phyloP scores from a whole-genome alignment of 257 asterid species.

The Nicotiana tomentosiformis region DNA sequence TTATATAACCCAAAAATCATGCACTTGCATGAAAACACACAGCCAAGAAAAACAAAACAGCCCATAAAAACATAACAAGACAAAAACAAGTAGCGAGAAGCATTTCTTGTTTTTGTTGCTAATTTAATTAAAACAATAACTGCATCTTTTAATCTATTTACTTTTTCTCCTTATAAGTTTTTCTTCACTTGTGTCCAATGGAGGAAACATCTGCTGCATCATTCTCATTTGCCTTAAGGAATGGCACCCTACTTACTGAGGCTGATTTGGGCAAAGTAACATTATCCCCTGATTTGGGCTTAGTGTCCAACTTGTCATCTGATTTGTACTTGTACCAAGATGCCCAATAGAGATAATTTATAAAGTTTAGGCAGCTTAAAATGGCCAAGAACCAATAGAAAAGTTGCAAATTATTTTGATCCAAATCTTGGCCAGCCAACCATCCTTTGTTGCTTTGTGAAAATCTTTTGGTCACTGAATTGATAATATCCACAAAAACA shows the following conservation, averaged over 20 bases:
- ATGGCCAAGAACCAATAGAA: slow-evolving; percentile 58
- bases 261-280: slow-evolving; percentile 5
- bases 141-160: neutral
- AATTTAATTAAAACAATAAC: neutral
- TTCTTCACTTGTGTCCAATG: neutral
- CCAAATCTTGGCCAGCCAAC: slow-evolving; percentile 47
- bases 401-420: slow-evolving; percentile 39
- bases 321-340: slow-evolving; percentile 59
- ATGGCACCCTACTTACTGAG: slow-evolving; percentile 22
- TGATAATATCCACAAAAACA: slow-evolving; percentile 40
- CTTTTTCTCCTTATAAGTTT: neutral
- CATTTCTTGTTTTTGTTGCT: neutral
- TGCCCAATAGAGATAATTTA: slow-evolving; percentile 53
- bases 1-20: neutral
- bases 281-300: neutral
- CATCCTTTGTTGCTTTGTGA: slow-evolving; percentile 45
- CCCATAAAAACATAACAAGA: neutral
- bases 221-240: slow-evolving; percentile 18
- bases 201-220: neutral
- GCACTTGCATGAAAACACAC: neutral
- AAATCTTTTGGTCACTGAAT: slow-evolving; percentile 29
- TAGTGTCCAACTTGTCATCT: neutral
- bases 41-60: neutral
- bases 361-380: slow-evolving; percentile 55
- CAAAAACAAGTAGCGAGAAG: neutral